Evolutionary conservation across 2,329 filamentous ascomycete species (phyloP).

Genomic region (Phialophora macrospora): DNA sequence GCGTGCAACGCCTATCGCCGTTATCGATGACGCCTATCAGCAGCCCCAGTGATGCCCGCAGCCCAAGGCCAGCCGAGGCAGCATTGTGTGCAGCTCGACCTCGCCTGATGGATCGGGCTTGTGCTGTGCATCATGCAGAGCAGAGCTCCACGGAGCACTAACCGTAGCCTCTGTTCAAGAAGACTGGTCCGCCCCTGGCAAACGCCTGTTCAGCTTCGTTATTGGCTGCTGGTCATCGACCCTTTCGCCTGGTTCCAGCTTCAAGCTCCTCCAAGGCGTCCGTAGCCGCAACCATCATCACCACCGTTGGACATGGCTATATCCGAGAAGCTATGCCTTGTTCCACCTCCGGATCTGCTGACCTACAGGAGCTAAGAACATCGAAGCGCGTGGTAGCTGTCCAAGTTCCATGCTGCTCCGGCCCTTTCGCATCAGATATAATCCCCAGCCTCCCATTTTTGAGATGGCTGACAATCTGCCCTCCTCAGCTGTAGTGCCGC

Average conservation of each 20-base stretch:
- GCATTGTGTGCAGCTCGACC: slow-evolving; percentile 1
- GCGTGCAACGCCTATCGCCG: neutral
- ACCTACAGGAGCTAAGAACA: slow-evolving; percentile 14
- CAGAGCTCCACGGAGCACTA: neutral
- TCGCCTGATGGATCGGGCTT: slow-evolving; percentile 2
- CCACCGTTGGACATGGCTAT: slow-evolving; percentile 21
- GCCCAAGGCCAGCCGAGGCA: neutral
- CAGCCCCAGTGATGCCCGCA: neutral
- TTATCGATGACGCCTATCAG: neutral
- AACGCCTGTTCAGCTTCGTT: slow-evolving; percentile 11
- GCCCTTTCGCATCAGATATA: slow-evolving; percentile 23
- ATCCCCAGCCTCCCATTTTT: slow-evolving; percentile 36
- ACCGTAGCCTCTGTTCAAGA: neutral
- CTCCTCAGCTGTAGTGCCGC: slow-evolving; percentile 7
- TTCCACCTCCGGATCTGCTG: slow-evolving; percentile 16
- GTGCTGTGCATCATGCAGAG: slow-evolving; percentile 15
- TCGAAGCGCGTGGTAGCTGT: neutral
- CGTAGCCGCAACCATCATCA: slow-evolving; percentile 3
- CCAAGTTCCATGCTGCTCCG: slow-evolving; percentile 21
- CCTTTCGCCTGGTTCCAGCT: slow-evolving; percentile 1
- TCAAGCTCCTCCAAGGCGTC: slow-evolving; percentile 8
- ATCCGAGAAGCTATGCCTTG: slow-evolving; percentile 14
- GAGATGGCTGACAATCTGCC: slow-evolving; percentile 20
- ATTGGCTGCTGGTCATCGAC: slow-evolving; percentile 22
- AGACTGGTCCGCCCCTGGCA: neutral